phyloP scores from a whole-genome alignment of 805 yeast genomes.

The Yamadazyma kitorensis region DNA sequence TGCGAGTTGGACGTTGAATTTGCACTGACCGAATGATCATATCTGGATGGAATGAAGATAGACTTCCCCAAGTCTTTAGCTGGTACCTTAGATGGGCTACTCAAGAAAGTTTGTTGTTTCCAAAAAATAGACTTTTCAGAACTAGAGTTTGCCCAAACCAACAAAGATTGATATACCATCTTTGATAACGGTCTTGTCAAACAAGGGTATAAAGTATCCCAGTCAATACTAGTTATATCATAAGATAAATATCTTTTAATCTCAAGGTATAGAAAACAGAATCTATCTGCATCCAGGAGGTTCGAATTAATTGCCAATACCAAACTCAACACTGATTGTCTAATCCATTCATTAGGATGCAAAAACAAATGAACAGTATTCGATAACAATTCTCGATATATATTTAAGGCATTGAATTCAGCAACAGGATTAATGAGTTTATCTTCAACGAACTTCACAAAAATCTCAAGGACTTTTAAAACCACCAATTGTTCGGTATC shows the following conservation, averaged over 20 bases:
- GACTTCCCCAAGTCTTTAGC: slow-evolving; percentile 36
- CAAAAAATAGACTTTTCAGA: slow-evolving; percentile 71
- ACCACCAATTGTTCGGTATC: slow-evolving; percentile 85
- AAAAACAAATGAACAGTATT: slow-evolving; percentile 53
- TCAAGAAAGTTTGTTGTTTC: slow-evolving; percentile 43
- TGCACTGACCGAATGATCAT: slow-evolving; percentile 4
- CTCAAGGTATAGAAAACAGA: slow-evolving; percentile 80
- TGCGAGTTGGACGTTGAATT: slow-evolving; percentile 2
- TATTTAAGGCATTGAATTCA: slow-evolving; percentile 37
- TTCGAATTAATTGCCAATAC: slow-evolving; percentile 61
- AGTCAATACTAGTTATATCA: slow-evolving; percentile 66
- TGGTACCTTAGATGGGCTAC: slow-evolving; percentile 18
- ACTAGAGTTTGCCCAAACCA: slow-evolving; percentile 24
- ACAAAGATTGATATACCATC: slow-evolving; percentile 9
- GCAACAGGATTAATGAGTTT: slow-evolving; percentile 31
- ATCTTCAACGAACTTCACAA: slow-evolving; percentile 28
- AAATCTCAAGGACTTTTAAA: slow-evolving; percentile 55
- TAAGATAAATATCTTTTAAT: slow-evolving; percentile 73
- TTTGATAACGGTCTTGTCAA: slow-evolving; percentile 57
- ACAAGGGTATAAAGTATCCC: slow-evolving; percentile 65
- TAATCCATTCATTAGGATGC: slow-evolving; percentile 86
- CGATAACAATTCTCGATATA: slow-evolving; percentile 33
- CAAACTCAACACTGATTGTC: slow-evolving; percentile 64
- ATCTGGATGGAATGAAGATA: slow-evolving; percentile 13
- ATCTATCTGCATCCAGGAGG: slow-evolving; percentile 71